Evolutionary conservation across 345 rosid species (phyloP).

Genomic region (Eucalyptus shirleyi): DNA sequence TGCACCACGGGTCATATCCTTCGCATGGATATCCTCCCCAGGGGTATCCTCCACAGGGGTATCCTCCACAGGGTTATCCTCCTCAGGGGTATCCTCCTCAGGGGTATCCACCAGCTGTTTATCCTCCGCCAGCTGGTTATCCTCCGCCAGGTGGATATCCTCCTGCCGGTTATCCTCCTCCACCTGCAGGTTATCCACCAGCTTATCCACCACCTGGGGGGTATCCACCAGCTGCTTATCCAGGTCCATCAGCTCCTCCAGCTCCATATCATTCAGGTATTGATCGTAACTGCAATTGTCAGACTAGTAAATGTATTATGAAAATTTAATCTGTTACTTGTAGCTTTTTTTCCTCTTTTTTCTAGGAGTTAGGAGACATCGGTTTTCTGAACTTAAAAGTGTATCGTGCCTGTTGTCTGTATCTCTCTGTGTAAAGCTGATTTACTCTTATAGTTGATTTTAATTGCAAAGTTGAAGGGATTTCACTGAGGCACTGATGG

Average conservation of each 20-base stretch:
- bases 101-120: conserved; percentile 26
- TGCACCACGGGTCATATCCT: conserved; percentile 8
- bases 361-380: not conserved
- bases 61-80: not conserved
- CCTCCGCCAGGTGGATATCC: conserved; percentile 44
- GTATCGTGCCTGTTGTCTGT: not conserved
- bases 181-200: conserved; percentile 7
- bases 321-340: not conserved
- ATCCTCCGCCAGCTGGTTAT: conserved; percentile 17
- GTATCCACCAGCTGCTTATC: conserved; percentile 30
- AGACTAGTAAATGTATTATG: not conserved
- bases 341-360: not conserved
- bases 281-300: not conserved
- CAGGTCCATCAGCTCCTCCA: conserved; percentile 30
- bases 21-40: not conserved
- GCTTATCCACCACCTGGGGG: conserved; percentile 20
- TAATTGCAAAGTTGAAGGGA: not conserved
- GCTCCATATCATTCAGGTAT: conserved; percentile 12
- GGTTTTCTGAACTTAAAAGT: not conserved
- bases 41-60: not conserved
- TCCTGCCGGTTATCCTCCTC: conserved; percentile 18
- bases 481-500: not conserved
- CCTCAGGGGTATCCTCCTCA: conserved; percentile 2
- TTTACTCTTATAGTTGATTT: not conserved
- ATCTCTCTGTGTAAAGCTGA: not conserved